These are phyloP conservation scores for Mucor lusitanicus DNA, from an alignment of 371 early-diverging fungal genomes.

Conservation along the genomic window DNA sequence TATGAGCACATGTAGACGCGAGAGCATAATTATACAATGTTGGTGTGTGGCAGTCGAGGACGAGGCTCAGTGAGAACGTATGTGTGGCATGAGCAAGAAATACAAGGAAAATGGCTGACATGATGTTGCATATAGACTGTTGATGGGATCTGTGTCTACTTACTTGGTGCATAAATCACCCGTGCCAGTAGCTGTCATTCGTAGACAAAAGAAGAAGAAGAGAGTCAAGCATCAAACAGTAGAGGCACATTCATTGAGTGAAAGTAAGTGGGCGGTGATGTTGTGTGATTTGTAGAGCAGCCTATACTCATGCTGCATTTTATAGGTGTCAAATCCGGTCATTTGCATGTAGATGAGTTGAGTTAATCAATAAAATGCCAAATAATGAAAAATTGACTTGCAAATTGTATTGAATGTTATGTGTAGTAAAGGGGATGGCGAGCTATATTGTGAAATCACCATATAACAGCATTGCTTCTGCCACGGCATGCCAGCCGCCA, in stretches of 20 bases:
- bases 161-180: slow-evolving; percentile 34
- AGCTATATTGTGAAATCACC: too few species aligned
- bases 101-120: background rate
- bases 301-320: background rate
- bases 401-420: too few species aligned
- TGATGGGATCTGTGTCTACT: slow-evolving; percentile 27
- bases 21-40: slow-evolving; percentile 12
- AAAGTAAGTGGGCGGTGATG: slow-evolving; percentile 21
- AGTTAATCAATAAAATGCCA: too few species aligned
- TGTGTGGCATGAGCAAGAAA: background rate
- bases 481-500: too few species aligned
- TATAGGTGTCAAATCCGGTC: slow-evolving; percentile 33
- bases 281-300: background rate
- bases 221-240: slow-evolving; percentile 15
- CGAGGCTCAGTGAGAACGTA: slow-evolving; percentile 21
- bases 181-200: slow-evolving; percentile 59
- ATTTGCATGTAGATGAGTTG: slow-evolving; percentile 37
- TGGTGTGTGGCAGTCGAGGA: slow-evolving; percentile 22
- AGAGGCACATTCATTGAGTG: slow-evolving; percentile 29
- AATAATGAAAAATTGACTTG: too few species aligned
- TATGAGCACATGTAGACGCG: slow-evolving; percentile 5
- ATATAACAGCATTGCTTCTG: too few species aligned
- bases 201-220: slow-evolving; percentile 49
- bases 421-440: too few species aligned
- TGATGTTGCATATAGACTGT: background rate